Base-by-base conservation (phyloP, 768 basidiomycete species). In the Mycena kentingensis region DNA sequence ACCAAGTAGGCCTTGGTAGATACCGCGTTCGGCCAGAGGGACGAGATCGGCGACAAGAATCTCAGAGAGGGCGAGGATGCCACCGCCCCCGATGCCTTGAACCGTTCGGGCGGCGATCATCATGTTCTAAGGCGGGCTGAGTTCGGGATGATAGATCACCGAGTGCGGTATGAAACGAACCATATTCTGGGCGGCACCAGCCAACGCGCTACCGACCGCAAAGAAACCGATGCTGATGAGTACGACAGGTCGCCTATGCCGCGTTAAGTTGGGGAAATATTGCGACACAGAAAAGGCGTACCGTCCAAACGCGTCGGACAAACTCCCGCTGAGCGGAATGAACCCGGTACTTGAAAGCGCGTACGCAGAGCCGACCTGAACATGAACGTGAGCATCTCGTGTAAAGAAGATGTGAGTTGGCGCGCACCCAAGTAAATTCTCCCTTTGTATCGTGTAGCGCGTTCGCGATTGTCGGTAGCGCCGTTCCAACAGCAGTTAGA, bases 11-110 rank as follows among this genome's bases (percentile, higher is more conserved):
- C 68, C 69, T 2, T 66, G 57, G 29, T 70, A 75, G 5, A 60
- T 26, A 7, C 76, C 77, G 5, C 77, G 70, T 49, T 76, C 72
- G n/a, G 65, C 60, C 8, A 78, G 67, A 13, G 77, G 67, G 6
- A 77, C 71, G 6, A 78, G 60, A 58, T 78, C 77, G n/a, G 72
- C 68, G 2, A 74, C 55, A 42, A 77, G 61, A 52, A 77, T 73
- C 36, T 73, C 69, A 3, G 70, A 63, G 35, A 72, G 61, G 6
- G 65, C 60, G 7, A 68, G 49, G 31, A 73, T 69, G 6, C 70
- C 70, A 5, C 73, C 73, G 6, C 68, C 67, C 1, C 71, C 71
- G 34, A 73, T 44, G 22, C 71, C 71, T 60, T 73, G 71, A 25
- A 72, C 42, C 3, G 46, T 52, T 28, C 78, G 67, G 0, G 71